These are phyloP conservation scores for Phyllosticta citribraziliensis DNA, from an alignment of 2,329 filamentous ascomycete genomes.

Conservation along the genomic window DNA sequence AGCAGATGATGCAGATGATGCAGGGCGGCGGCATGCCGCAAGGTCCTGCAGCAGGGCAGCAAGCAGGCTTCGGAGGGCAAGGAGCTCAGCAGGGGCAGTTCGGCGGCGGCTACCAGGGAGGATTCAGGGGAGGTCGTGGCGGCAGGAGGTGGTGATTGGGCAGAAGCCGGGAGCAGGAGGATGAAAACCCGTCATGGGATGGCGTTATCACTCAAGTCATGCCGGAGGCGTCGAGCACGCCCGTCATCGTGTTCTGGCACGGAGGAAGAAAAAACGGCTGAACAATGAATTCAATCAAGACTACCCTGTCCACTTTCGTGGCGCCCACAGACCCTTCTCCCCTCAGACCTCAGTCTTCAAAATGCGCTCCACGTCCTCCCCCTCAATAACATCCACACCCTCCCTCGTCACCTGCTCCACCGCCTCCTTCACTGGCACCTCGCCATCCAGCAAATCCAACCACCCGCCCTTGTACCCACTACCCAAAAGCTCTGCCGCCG, in stretches of 20 bases:
- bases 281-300: too few species aligned
- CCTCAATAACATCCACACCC: slow-evolving; percentile 38
- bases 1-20: slow-evolving; percentile 44
- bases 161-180: background rate
- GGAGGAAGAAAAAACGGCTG: too few species aligned
- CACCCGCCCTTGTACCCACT: slow-evolving; percentile 41
- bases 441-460: slow-evolving; percentile 44
- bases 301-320: too few species aligned
- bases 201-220: background rate
- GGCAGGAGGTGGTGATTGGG: slow-evolving; percentile 4
- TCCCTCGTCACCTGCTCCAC: slow-evolving; percentile 37
- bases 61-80: slow-evolving; percentile 4
- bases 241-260: too few species aligned
- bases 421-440: slow-evolving; percentile 36
- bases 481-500: slow-evolving; percentile 40
- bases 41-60: slow-evolving; percentile 7
- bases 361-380: slow-evolving; percentile 42
- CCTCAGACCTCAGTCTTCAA: background rate
- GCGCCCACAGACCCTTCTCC: too few species aligned
- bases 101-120: slow-evolving; percentile 5
- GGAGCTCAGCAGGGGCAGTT: slow-evolving; percentile 5
- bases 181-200: background rate
- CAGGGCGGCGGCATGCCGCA: slow-evolving; percentile 30
- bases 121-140: slow-evolving; percentile 7
- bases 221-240: background rate